These are phyloP conservation scores for Globisporangium middletonii DNA, from an alignment of 352 stramenopile species.

Conservation along the genomic window DNA sequence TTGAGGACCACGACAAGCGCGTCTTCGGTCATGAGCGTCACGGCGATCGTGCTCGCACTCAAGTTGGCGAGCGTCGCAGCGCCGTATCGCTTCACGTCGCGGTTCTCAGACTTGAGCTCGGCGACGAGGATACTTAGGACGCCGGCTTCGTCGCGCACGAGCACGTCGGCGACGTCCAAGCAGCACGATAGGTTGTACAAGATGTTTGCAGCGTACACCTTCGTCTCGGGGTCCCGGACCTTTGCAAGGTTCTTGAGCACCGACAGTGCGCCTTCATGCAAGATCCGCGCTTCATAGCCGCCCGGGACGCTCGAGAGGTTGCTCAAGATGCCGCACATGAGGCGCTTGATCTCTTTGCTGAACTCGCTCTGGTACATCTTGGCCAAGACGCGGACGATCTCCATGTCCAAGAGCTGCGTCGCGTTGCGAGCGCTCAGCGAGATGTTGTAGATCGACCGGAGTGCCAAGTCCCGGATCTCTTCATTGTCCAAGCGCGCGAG, in stretches of 20 bases:
- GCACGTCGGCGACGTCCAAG: slow-evolving; percentile 29
- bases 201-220: slow-evolving; percentile 78
- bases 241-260: slow-evolving; percentile 72
- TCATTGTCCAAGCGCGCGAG: slow-evolving; percentile 73
- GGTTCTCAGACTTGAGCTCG: slow-evolving; percentile 61
- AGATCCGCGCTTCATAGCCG: slow-evolving; percentile 34
- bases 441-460: slow-evolving; percentile 77
- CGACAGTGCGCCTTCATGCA: slow-evolving; percentile 52
- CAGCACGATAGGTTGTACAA: slow-evolving; percentile 78
- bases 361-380: slow-evolving; percentile 77
- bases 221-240: slow-evolving; percentile 72
- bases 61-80: slow-evolving; percentile 63
- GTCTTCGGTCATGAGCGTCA: slow-evolving; percentile 64
- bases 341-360: slow-evolving; percentile 70
- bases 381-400: slow-evolving; percentile 65
- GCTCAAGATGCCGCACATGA: slow-evolving; percentile 71
- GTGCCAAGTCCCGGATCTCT: slow-evolving; percentile 60
- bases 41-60: slow-evolving; percentile 34
- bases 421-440: slow-evolving; percentile 45
- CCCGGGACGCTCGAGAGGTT: slow-evolving; percentile 46
- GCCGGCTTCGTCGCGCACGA: slow-evolving; percentile 69
- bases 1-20: slow-evolving; percentile 42
- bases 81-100: slow-evolving; percentile 58
- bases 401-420: slow-evolving; percentile 62
- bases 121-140: slow-evolving; percentile 60